These are phyloP conservation scores for Hexamita inflata DNA, from an alignment of 208 protist species.

Conservation along the genomic window DNA sequence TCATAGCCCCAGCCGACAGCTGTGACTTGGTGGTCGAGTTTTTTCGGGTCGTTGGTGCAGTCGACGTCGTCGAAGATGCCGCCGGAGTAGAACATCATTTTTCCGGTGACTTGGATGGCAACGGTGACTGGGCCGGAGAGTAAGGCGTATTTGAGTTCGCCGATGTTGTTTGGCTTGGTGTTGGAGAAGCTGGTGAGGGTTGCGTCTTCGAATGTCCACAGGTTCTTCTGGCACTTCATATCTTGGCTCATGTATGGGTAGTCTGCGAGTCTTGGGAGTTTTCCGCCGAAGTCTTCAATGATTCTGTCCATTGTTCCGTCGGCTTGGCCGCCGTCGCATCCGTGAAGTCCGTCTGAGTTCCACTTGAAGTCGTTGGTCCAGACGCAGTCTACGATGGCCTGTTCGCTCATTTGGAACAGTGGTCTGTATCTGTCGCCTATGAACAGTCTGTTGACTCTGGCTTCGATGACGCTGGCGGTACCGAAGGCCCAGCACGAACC, in stretches of 20 bases:
- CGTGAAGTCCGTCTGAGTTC: too few relatives aligned
- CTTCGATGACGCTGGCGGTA: constrained; percentile 29
- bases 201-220: not conserved
- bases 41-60: not conserved
- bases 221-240: not conserved
- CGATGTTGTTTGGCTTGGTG: not conserved
- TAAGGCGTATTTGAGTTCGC: not conserved
- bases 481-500: constrained; percentile 35
- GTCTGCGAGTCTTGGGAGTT: not conserved
- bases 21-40: not conserved
- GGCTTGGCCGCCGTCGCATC: not conserved
- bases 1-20: constrained; percentile 10
- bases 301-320: not conserved
- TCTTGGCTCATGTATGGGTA: not conserved
- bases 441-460: not conserved
- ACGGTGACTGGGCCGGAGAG: not conserved
- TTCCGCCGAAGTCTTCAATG: not conserved
- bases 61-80: not conserved
- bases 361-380: not conserved
- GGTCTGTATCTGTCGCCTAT: not conserved
- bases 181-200: not conserved
- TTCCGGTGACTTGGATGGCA: not conserved
- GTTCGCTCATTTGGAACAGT: not conserved
- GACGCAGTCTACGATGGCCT: not conserved
- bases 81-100: not conserved